Conservation (phyloP, 179 eudicot species). For the Beta lomatogona region DNA sequence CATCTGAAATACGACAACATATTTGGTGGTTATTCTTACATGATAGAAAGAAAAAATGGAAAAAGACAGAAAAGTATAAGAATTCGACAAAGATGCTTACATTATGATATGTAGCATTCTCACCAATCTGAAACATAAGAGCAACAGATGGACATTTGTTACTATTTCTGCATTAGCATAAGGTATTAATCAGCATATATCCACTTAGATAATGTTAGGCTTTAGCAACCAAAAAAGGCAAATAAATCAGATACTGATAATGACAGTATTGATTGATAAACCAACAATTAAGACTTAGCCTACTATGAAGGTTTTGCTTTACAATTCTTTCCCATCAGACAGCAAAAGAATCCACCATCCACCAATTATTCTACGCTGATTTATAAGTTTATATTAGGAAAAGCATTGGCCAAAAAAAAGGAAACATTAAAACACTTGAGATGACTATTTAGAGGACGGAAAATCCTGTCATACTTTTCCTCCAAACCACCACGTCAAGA, state of each 20-base stretch:
- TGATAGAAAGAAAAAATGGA: background rate
- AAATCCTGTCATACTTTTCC: background rate
- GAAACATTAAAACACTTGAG: background rate
- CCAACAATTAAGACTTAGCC: background rate
- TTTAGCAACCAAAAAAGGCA: background rate
- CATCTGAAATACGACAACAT: slow-evolving; percentile 51
- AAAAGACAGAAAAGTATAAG: background rate
- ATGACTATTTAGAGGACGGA: background rate
- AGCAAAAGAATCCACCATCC: background rate
- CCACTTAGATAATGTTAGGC: background rate
- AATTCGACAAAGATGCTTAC: slow-evolving; percentile 42
- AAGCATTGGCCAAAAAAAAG: background rate
- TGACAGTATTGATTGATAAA: background rate
- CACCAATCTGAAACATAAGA: slow-evolving; percentile 93
- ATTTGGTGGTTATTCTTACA: slow-evolving; percentile 7
- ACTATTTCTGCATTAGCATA: slow-evolving; percentile 51
- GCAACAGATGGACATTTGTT: slow-evolving; percentile 84
- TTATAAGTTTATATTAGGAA: background rate
- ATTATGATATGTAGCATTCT: slow-evolving; percentile 78
- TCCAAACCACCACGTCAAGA: background rate
- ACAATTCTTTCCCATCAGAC: background rate
- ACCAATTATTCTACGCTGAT: background rate
- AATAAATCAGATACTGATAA: background rate
- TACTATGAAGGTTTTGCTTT: background rate
- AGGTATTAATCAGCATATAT: slow-evolving; percentile 23